A percentile compares a stretch with the other conserved stretches of the same genome.
Conservation (phyloP, 2,329 filamentous ascomycete species). For the Talaromyces funiculosus region DNA sequence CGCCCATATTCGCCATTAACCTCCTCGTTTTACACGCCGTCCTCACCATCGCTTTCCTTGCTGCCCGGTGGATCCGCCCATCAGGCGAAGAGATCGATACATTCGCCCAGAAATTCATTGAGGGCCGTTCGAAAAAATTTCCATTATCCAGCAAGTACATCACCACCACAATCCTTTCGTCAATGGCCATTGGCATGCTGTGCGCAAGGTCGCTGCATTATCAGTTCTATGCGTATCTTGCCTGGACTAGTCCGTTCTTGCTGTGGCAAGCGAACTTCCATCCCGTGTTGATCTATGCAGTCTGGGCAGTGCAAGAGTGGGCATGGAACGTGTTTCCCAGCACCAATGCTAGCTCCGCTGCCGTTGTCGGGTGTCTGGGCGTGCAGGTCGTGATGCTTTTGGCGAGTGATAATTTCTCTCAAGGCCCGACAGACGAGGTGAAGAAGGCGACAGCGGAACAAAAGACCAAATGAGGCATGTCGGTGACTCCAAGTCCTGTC, state of each 20-base stretch:
- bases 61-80: slow-evolving; percentile 67
- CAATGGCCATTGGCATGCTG: slow-evolving; percentile 72
- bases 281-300: slow-evolving; percentile 58
- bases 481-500: not conserved
- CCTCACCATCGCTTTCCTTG: slow-evolving; percentile 62
- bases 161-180: slow-evolving; percentile 68
- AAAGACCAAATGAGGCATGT: slow-evolving; percentile 6
- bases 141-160: slow-evolving; percentile 66
- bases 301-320: slow-evolving; percentile 81
- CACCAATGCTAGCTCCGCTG: slow-evolving; percentile 56
- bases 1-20: slow-evolving; percentile 59
- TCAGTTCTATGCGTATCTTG: slow-evolving; percentile 89
- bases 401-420: slow-evolving; percentile 25
- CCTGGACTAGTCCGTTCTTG: slow-evolving; percentile 82
- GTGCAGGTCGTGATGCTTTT: slow-evolving; percentile 60
- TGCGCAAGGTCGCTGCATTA: slow-evolving; percentile 88
- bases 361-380: slow-evolving; percentile 66
- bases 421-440: slow-evolving; percentile 19
- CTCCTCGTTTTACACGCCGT: slow-evolving; percentile 62
- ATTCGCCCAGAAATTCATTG: slow-evolving; percentile 48
- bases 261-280: slow-evolving; percentile 72
- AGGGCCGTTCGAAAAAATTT: slow-evolving; percentile 51
- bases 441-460: slow-evolving; percentile 19
- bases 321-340: slow-evolving; percentile 95
- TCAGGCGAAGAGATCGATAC: slow-evolving; percentile 53